Base-by-base conservation (phyloP, 1,284 basidiomycete genomes). In the Ganoderma lucidum region DNA sequence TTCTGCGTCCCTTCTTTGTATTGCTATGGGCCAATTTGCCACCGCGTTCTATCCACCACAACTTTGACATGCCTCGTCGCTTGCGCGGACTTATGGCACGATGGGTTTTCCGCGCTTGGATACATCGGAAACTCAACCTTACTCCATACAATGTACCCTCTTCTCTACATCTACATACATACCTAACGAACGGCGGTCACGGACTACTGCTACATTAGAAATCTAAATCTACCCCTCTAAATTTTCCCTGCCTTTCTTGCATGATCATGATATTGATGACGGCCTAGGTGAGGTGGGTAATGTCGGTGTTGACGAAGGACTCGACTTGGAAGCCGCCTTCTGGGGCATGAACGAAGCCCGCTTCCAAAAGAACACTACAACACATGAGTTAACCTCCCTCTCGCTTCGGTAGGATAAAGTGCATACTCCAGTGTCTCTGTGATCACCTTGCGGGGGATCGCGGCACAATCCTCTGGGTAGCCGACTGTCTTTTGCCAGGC, bases 401-500 rank as follows among this genome's bases (percentile, higher is more conserved):
- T 3, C 4, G 12, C 58, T 12, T 23, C 19, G 32, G 48, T 44
- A 1, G 12, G 28, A 37, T 19, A 42, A 30, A 17, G 12, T 4
- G 79, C 88, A 76, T 77, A 93, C 93, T 83, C 82, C 37, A 96
- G 81, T 0, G 95, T 96, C 63, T 93, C 85, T 6, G 79, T 78
- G 28, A 97, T 85, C 12, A 95, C 90, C 42, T 86, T 81, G 35
- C 80, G 81, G 8, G 91, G 85, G 62, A 96, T 90, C 45, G 83
- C 83, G 3, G 84, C 80, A 71, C 95, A 92, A 75, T 90, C 85
- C 6, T 85, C 74, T 6, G 94, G 90, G 80, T 96, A 97, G 6
- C 83, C 84, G 37, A 96, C 95, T 3, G 91, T 93, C 77, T 87
- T 83, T 70, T 96, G 83, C 96, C 96, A 97, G 55, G 92, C 91